Evolutionary conservation across 345 rosid genomes (phyloP).

Genomic region (Eucalyptus tenuipes): DNA sequence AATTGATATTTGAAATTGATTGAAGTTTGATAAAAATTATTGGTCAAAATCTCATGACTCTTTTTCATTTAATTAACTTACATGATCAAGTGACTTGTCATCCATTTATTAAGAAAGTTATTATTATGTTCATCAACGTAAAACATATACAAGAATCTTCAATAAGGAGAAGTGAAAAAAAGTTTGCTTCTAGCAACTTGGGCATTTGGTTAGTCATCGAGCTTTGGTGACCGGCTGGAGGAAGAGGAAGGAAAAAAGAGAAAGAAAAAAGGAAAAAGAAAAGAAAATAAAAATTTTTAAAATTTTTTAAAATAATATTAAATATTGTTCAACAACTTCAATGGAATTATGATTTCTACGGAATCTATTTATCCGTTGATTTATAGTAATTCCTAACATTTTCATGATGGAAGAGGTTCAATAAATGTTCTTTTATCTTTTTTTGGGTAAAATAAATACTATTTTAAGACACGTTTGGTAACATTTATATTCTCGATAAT

Average conservation of each 20-base stretch:
- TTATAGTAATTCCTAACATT: neutral
- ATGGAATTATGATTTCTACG: neutral
- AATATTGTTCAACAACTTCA: neutral
- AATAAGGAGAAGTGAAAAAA: too few species aligned
- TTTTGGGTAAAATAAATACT: neutral
- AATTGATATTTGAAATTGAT: neutral
- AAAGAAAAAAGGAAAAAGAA: fast-evolving
- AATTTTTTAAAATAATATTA: too few species aligned
- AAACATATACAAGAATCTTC: neutral
- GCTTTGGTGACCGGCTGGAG: too few species aligned
- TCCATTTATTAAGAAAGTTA: neutral
- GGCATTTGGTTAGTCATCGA: fast-evolving
- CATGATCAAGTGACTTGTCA: neutral
- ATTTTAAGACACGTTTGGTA: fast-evolving
- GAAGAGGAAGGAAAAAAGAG: neutral
- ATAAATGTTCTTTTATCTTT: neutral
- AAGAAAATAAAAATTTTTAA: too few species aligned
- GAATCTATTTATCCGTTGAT: neutral
- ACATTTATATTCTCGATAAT: fast-evolving
- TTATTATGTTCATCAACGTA: neutral
- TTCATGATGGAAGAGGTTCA: neutral
- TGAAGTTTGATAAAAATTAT: neutral
- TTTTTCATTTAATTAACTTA: neutral
- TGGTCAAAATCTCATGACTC: neutral
- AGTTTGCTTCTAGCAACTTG: too few species aligned